phyloP scores from a whole-genome alignment of 306 rosid species.

The Trifolium fragiferum region DNA sequence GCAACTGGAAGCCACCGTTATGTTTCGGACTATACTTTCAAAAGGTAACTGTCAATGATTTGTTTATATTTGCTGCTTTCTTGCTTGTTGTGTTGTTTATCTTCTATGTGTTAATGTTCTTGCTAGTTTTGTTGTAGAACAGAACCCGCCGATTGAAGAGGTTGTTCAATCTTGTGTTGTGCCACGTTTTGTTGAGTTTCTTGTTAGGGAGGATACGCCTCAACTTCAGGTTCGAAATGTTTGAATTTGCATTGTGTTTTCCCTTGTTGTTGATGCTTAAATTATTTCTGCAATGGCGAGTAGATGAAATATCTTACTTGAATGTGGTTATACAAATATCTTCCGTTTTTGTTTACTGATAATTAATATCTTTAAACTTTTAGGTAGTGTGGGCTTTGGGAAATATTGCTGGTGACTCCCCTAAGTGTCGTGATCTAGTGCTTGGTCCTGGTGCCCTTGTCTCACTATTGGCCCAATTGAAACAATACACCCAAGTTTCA shows the following conservation, averaged over 20 bases:
- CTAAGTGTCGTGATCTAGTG: slow-evolving; percentile 83
- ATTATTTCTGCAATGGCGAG: no score
- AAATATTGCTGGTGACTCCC: slow-evolving; percentile 90
- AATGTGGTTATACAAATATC: neutral
- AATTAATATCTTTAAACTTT: neutral
- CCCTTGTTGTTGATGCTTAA: no score
- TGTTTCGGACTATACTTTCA: slow-evolving; percentile 73
- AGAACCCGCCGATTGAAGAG: neutral
- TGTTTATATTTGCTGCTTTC: neutral
- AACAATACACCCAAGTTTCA: slow-evolving; percentile 58
- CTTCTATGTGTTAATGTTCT: neutral
- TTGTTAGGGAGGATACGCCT: neutral
- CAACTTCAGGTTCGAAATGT: neutral
- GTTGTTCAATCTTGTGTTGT: neutral
- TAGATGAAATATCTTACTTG: no score
- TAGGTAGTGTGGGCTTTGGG: slow-evolving; percentile 88
- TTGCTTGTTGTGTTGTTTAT: neutral
- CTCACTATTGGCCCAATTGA: slow-evolving; percentile 72
- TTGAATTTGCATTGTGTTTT: no score
- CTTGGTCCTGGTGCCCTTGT: slow-evolving; percentile 68
- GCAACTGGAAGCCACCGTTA: slow-evolving; percentile 78
- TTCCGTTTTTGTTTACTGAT: neutral
- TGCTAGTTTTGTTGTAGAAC: neutral
- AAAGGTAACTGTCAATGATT: slow-evolving; percentile 52
- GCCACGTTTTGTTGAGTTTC: neutral